Evolutionary conservation across 371 early-diverging fungal genomes (phyloP).

Genomic region (Coemansia linderi): DNA sequence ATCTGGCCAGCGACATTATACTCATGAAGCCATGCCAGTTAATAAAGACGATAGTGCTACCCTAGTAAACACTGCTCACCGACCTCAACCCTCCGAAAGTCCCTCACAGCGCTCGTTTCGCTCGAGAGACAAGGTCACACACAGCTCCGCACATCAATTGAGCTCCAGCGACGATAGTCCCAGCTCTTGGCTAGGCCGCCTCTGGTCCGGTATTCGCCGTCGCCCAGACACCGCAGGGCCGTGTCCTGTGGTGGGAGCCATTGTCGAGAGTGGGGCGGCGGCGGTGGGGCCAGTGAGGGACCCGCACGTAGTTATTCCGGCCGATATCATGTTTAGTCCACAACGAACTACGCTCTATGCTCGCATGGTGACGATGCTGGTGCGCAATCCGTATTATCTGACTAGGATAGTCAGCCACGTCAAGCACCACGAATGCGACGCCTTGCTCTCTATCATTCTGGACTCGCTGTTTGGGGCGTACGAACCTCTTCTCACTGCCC

Average conservation of each 20-base stretch:
- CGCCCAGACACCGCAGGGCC: background rate
- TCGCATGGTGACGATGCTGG: slow-evolving; percentile 29
- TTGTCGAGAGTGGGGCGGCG: slow-evolving; percentile 27
- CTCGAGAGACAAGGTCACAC: background rate
- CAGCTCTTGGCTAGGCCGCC: slow-evolving; percentile 23
- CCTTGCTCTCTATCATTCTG: slow-evolving; percentile 30
- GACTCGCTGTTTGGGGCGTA: slow-evolving; percentile 39
- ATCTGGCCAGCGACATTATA: slow-evolving; percentile 9
- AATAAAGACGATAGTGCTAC: slow-evolving; percentile 8
- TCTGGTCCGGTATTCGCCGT: slow-evolving; percentile 31
- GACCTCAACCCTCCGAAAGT: background rate
- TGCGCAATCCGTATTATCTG: slow-evolving; percentile 39
- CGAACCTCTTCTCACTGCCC: slow-evolving; percentile 25
- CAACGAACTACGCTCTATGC: slow-evolving; percentile 29
- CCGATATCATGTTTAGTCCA: slow-evolving; percentile 43
- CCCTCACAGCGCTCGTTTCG: background rate
- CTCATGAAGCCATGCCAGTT: slow-evolving; percentile 19
- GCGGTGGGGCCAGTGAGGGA: slow-evolving; percentile 28
- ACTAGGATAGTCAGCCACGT: slow-evolving; percentile 26
- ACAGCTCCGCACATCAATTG: background rate
- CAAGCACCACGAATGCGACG: slow-evolving; percentile 50
- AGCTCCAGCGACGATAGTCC: background rate
- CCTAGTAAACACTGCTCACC: background rate
- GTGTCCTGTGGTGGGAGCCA: background rate
- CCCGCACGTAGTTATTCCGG: slow-evolving; percentile 31